A percentile compares a stretch with the other conserved stretches of the same genome.
phyloP scores from a whole-genome alignment of 2,329 filamentous ascomycete genomes.

The Gyromitra esculenta region DNA sequence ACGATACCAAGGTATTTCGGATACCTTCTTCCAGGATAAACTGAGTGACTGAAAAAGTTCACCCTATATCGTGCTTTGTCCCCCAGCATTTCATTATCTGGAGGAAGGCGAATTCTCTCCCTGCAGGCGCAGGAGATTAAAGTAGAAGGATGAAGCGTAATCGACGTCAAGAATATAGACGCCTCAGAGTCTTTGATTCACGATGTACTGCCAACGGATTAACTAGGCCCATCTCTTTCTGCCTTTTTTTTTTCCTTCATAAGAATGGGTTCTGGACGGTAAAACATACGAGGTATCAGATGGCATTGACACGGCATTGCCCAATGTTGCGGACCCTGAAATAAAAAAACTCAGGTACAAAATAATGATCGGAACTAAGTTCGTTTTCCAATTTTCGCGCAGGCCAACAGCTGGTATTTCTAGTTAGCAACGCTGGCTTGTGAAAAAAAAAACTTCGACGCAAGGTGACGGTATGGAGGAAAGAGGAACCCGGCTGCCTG shows the following conservation, averaged over 20 bases:
- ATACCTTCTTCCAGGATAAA: slow-evolving; percentile 14
- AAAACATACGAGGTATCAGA: slow-evolving; percentile 28
- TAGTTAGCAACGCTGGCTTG: slow-evolving; percentile 42
- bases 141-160: slow-evolving; percentile 41
- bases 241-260: slow-evolving; percentile 2
- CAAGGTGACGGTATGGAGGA: slow-evolving; percentile 45
- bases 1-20: slow-evolving; percentile 28
- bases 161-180: slow-evolving; percentile 20
- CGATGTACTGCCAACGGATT: slow-evolving; percentile 25
- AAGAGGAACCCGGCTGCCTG: slow-evolving; percentile 49
- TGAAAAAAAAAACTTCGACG: slow-evolving; percentile 41
- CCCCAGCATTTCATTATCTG: slow-evolving; percentile 22
- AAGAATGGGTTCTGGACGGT: not conserved
- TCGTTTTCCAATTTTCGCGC: slow-evolving; percentile 27
- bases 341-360: slow-evolving; percentile 24
- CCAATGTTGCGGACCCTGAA: slow-evolving; percentile 20
- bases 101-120: slow-evolving; percentile 7
- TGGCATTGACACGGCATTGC: slow-evolving; percentile 23
- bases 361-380: slow-evolving; percentile 6
- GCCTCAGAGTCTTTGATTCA: slow-evolving; percentile 14
- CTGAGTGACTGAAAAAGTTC: slow-evolving; percentile 16
- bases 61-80: slow-evolving; percentile 14
- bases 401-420: slow-evolving; percentile 26
- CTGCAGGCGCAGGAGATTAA: slow-evolving; percentile 30
- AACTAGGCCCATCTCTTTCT: slow-evolving; percentile 41